Evolutionary conservation across 257 asterid genomes (phyloP).

Genomic region (Misopates orontium): DNA sequence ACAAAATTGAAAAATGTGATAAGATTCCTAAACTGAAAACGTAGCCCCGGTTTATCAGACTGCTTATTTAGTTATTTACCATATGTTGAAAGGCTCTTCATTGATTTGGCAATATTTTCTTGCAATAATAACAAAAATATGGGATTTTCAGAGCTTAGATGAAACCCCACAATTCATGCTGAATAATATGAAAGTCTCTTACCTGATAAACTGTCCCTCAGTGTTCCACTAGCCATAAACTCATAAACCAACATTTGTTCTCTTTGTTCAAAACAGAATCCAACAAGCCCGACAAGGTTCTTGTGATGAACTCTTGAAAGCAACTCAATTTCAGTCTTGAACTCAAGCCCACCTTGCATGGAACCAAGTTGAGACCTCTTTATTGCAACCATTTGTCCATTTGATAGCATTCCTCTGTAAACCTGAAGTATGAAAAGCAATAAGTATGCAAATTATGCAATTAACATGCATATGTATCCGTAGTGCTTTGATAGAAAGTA

Average conservation of each 20-base stretch:
- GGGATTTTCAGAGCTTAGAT: too few species aligned
- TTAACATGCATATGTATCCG: background rate
- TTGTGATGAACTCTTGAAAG: slow-evolving; percentile 97
- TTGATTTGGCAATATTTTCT: too few species aligned
- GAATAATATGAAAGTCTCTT: slow-evolving; percentile 8
- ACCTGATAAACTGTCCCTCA: slow-evolving; percentile 79
- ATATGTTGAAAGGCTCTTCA: too few species aligned
- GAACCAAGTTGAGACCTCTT: slow-evolving; percentile 87
- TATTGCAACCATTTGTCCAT: slow-evolving; percentile 76
- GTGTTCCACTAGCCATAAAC: slow-evolving; percentile 80
- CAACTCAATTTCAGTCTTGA: slow-evolving; percentile 91
- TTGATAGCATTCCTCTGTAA: slow-evolving; percentile 67
- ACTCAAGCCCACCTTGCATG: slow-evolving; percentile 85
- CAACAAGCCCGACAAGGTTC: slow-evolving; percentile 84
- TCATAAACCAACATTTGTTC: slow-evolving; percentile 92
- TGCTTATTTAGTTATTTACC: too few species aligned
- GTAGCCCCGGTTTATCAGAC: too few species aligned
- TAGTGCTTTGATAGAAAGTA: background rate
- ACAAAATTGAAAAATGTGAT: too few species aligned
- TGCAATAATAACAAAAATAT: too few species aligned
- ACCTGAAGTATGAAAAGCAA: slow-evolving; percentile 46
- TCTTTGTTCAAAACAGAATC: slow-evolving; percentile 92
- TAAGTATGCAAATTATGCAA: background rate
- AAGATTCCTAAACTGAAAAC: too few species aligned
- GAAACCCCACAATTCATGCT: background rate